These are phyloP conservation scores for Aspergillus sp. DNA, from an alignment of 2,329 filamentous ascomycete species.

Conservation along the genomic window DNA sequence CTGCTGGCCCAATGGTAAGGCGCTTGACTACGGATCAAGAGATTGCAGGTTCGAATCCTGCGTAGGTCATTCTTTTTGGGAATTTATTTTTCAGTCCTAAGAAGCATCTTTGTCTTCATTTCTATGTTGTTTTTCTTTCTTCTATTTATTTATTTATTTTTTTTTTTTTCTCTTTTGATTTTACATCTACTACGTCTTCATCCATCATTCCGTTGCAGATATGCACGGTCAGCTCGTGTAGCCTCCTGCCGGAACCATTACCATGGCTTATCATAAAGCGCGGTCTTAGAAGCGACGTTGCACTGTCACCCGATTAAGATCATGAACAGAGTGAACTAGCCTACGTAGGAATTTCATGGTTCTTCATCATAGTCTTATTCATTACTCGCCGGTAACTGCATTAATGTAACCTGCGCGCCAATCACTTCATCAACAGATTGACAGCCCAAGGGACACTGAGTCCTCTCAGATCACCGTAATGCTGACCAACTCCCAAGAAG, in stretches of 20 bases:
- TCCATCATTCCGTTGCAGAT: too few relatives aligned
- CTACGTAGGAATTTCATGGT: too few relatives aligned
- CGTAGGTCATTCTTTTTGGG: conserved; percentile 31
- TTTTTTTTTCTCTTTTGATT: too few relatives aligned
- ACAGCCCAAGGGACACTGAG: conserved; percentile 67
- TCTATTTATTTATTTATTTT: too few relatives aligned
- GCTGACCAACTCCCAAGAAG: conserved; percentile 76
- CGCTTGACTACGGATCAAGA: conserved; percentile 55
- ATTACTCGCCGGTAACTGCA: background rate
- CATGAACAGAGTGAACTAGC: background rate
- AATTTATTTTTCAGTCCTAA: background rate
- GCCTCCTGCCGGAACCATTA: too few relatives aligned
- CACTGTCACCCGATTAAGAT: too few relatives aligned
- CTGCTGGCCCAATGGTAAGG: conserved; percentile 50
- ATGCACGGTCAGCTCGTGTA: too few relatives aligned
- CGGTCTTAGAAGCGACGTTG: too few relatives aligned
- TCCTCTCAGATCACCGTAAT: conserved; percentile 66
- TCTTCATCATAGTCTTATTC: background rate
- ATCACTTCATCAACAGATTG: conserved; percentile 58
- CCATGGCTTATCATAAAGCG: too few relatives aligned
- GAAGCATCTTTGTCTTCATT: background rate
- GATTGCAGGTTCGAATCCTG: conserved; percentile 51
- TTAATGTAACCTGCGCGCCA: background rate
- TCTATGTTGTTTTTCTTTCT: too few relatives aligned
- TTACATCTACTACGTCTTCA: too few relatives aligned